Conservation (phyloP, 805 yeast genomes). For the Candida sphagnicola region DNA sequence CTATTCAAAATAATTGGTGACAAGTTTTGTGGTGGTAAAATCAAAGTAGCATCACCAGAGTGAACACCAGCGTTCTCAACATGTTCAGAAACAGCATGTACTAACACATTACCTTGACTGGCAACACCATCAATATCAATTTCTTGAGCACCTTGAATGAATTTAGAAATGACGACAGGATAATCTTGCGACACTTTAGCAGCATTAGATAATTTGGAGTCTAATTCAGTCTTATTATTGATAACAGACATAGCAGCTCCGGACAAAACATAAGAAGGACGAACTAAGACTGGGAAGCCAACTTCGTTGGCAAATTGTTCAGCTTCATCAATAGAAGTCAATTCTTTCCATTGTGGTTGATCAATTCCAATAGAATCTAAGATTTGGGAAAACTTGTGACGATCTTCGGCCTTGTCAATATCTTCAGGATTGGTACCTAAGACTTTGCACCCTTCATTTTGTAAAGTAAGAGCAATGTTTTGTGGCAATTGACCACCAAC, state of each 20-base stretch:
- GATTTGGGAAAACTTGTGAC: constrained; percentile 95
- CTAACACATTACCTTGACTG: constrained; percentile 76
- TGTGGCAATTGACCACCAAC: constrained; percentile 99
- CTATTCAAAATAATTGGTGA: constrained; percentile 63
- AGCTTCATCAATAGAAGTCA: constrained; percentile 82
- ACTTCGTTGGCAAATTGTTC: constrained; percentile 79
- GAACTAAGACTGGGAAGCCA: constrained; percentile 91
- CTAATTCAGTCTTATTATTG: constrained; percentile 72
- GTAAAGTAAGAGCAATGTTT: constrained; percentile 86
- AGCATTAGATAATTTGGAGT: constrained; percentile 77
- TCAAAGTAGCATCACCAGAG: constrained; percentile 96
- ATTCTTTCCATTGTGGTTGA: constrained; percentile 98
- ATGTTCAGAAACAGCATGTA: constrained; percentile 96
- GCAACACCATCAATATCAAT: constrained; percentile 98
- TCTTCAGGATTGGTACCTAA: constrained; percentile 93
- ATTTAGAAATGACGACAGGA: constrained; percentile 96
- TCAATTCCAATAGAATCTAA: constrained; percentile 90
- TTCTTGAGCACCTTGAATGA: constrained; percentile 93
- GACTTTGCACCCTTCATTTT: constrained; percentile 78
- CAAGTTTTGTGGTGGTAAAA: constrained; percentile 85
- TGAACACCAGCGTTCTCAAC: constrained; percentile 98
- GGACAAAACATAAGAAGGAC: constrained; percentile 95
- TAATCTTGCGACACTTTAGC: constrained; percentile 92
- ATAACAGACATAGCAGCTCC: constrained; percentile 99
- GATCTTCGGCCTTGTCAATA: constrained; percentile 96